Evolutionary conservation across 2,329 filamentous ascomycete genomes (phyloP).

Genomic region (Exophiala mesophila): DNA sequence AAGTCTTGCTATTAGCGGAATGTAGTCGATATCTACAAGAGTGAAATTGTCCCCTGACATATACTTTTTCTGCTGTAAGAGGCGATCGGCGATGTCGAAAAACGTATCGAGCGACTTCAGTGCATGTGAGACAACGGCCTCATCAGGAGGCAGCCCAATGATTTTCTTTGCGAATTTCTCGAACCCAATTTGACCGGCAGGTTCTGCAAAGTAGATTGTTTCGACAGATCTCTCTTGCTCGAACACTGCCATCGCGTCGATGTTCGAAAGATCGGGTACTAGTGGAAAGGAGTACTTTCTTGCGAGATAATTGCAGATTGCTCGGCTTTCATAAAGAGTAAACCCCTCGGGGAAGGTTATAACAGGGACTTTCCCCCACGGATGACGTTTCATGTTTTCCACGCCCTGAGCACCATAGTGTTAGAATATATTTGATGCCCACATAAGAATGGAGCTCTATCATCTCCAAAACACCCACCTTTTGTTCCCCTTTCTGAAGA

Average conservation of each 20-base stretch:
- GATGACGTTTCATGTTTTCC: constrained; percentile 38
- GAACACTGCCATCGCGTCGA: constrained; percentile 40
- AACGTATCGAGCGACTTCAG: constrained; percentile 37
- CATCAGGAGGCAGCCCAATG: constrained; percentile 41
- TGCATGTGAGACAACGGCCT: constrained; percentile 37
- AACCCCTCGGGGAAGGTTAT: constrained; percentile 39
- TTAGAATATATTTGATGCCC: constrained; percentile 28
- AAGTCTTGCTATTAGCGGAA: constrained; percentile 42
- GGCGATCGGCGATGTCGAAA: constrained; percentile 41
- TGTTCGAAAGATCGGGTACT: constrained; percentile 36
- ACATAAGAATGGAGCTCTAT: constrained; percentile 23
- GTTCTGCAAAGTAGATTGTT: constrained; percentile 42
- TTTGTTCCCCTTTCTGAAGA: constrained; percentile 40
- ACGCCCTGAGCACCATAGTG: constrained; percentile 30
- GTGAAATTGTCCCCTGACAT: constrained; percentile 45
- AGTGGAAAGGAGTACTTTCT: constrained; percentile 45
- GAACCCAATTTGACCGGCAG: constrained; percentile 41
- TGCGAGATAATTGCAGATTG: constrained; percentile 46
- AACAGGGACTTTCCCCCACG: constrained; percentile 41
- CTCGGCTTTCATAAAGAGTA: constrained; percentile 45
- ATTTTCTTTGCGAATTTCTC: constrained; percentile 45
- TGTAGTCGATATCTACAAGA: constrained; percentile 46
- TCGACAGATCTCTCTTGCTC: constrained; percentile 42
- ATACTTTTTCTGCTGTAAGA: constrained; percentile 38
- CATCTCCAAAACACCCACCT: constrained; percentile 30